Evolutionary conservation across 768 basidiomycete genomes (phyloP).

Genomic region (Leccinum obscurum): DNA sequence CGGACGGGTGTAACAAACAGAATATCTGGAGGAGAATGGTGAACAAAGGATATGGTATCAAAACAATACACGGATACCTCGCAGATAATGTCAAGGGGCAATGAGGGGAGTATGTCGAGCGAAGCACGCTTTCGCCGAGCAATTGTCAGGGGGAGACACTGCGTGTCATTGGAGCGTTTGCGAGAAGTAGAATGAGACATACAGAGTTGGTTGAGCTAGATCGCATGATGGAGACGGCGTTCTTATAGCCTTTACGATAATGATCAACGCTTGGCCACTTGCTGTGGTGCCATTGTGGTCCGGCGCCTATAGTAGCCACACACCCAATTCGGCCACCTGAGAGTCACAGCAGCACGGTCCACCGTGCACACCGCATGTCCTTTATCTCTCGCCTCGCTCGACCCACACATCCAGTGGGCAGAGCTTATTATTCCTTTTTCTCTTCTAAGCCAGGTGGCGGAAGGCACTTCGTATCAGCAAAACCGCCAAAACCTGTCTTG

Average conservation of each 20-base stretch:
- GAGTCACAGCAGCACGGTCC: background rate
- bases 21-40: constrained; percentile 38
- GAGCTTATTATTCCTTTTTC: constrained; percentile 78
- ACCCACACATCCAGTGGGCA: constrained; percentile 46
- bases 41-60: background rate
- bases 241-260: background rate
- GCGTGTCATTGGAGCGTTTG: background rate
- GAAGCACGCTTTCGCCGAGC: constrained; percentile 16
- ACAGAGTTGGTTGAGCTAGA: background rate
- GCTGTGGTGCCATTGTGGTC: constrained; percentile 3
- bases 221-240: background rate
- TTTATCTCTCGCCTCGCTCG: constrained; percentile 50
- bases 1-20: constrained; percentile 42
- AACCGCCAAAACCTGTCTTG: constrained; percentile 53
- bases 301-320: background rate
- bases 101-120: constrained; percentile 36
- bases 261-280: background rate
- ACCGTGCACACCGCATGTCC: constrained; percentile 41
- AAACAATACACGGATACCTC: constrained; percentile 15
- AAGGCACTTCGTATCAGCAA: constrained; percentile 73
- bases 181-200: constrained; percentile 11
- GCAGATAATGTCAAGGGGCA: constrained; percentile 31
- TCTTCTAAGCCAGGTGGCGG: constrained; percentile 76
- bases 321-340: background rate
- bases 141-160: background rate